Percentiles rank a stretch among this genome's conserved stretches.
These are phyloP conservation scores for Yamadazyma laniorum DNA, from an alignment of 805 yeast species.

Conservation along the genomic window DNA sequence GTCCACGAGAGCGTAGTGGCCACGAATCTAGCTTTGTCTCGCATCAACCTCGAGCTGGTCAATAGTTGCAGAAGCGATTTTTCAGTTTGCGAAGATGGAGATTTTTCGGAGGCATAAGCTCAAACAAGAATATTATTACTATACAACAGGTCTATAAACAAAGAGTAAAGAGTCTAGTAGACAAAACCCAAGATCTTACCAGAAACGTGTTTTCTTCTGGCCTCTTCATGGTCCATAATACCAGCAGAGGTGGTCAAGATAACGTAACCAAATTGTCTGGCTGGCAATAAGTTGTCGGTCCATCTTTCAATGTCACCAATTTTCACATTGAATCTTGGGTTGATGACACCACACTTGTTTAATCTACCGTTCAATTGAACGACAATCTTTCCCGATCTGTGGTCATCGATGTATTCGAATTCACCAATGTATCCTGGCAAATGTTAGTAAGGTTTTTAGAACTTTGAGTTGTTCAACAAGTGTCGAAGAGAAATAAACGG, in stretches of 20 bases:
- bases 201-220: constrained; percentile 99
- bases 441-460: constrained; percentile 22
- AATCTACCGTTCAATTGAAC: constrained; percentile 97
- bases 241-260: constrained; percentile 99
- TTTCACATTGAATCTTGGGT: constrained; percentile 98
- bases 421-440: constrained; percentile 84
- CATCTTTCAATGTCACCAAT: constrained; percentile 95
- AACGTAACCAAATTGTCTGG: constrained; percentile 98
- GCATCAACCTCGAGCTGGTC: too few relatives aligned
- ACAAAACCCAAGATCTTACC: constrained; percentile 99
- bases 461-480: constrained; percentile 10
- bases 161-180: constrained; percentile 71
- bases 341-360: constrained; percentile 98
- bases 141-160: background rate
- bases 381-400: constrained; percentile 97
- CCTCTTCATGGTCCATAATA: constrained; percentile 99
- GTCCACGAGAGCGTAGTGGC: constrained; percentile 47
- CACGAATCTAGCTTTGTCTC: constrained; percentile 21
- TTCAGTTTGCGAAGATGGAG: too few relatives aligned
- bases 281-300: constrained; percentile 97
- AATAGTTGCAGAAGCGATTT: too few relatives aligned
- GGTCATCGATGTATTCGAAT: constrained; percentile 97
- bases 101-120: too few relatives aligned
- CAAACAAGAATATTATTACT: background rate
- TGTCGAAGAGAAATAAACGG: constrained; percentile 75